Evolutionary conservation across 2,329 filamentous ascomycete genomes (phyloP), one percentile per base, ranked within the genome.

Genomic region (Fusarium odoratissimum): DNA sequence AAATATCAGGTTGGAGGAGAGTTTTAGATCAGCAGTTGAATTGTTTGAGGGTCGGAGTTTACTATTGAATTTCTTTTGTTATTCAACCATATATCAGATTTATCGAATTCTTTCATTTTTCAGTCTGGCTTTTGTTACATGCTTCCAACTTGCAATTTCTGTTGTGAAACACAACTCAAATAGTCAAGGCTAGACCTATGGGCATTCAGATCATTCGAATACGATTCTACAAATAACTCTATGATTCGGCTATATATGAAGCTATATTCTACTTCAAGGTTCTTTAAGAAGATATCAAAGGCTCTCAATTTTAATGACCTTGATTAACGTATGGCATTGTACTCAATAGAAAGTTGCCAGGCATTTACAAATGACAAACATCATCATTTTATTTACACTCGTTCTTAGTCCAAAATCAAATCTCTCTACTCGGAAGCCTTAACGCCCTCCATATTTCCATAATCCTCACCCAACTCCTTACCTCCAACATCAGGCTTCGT

Each of bases 391-490:
- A 49, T 23, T 4, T 6, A 0, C 7, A 5, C 10, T 23, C 21
- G 0, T 13, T 17, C 10, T 3, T 0, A 6, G 5, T 3, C 5
- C 0, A 31, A 57, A 33, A 46, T 48, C 40, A 57, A 48, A 31
- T 25, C 7, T 16, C 12, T 16, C n/a, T 72, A 76, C 12, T 74
- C 67, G 2, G 76, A 78, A 3, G 71, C 37, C 45, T 68, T 68
- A 0, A 78, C 77, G 2, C 75, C 75, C n/a, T 67, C 40, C 73
- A 79, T 77, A 0, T 44, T 51, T 3, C 77, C 78, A 79, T 83
- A 30, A 74, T 84, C 83, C 79, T 84, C 42, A 66, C 76, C 67
- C 79, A 79, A 21, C 23, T 73, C 60, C 23, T 71, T 66, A 0
- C 70, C 77, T 1, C 42, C 70, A 2, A 72, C 56, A 5, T 21